A percentile compares a stretch with the other conserved stretches of the same genome.
Conservation (phyloP, 805 yeast species). For the Clavispora vitiphila region DNA sequence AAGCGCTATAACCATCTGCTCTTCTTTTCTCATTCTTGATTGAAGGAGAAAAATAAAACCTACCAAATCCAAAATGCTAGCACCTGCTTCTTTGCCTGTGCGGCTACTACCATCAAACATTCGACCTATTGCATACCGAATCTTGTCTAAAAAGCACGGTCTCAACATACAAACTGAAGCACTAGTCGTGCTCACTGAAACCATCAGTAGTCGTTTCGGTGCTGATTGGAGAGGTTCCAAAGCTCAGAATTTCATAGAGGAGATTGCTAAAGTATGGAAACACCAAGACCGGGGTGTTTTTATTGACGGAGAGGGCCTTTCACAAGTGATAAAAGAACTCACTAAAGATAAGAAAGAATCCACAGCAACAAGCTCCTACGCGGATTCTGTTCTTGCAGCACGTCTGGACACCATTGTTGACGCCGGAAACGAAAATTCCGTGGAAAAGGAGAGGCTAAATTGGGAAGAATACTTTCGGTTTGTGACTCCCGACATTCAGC, state of each 20-base stretch:
- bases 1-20: neutral
- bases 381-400: slow-evolving; percentile 8
- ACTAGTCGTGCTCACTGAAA: slow-evolving; percentile 63
- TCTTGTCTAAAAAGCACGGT: slow-evolving; percentile 88
- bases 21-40: no score
- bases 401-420: slow-evolving; percentile 20
- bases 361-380: neutral
- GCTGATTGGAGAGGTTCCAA: slow-evolving; percentile 75
- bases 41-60: neutral
- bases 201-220: slow-evolving; percentile 74
- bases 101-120: slow-evolving; percentile 74
- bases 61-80: slow-evolving; percentile 2
- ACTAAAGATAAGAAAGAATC: slow-evolving; percentile 13
- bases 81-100: slow-evolving; percentile 53
- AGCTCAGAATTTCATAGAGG: slow-evolving; percentile 65
- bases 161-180: slow-evolving; percentile 87
- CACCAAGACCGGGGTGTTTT: slow-evolving; percentile 84
- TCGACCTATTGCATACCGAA: slow-evolving; percentile 87
- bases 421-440: slow-evolving; percentile 2
- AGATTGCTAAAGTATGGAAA: slow-evolving; percentile 79
- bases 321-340: slow-evolving; percentile 57
- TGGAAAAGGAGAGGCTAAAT: slow-evolving; percentile 33
- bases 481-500: slow-evolving; percentile 61
- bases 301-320: slow-evolving; percentile 69
- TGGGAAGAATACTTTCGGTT: slow-evolving; percentile 74